These are phyloP conservation scores for Juglanconis sp. DNA, from an alignment of 2,329 filamentous ascomycete species.

Conservation along the genomic window DNA sequence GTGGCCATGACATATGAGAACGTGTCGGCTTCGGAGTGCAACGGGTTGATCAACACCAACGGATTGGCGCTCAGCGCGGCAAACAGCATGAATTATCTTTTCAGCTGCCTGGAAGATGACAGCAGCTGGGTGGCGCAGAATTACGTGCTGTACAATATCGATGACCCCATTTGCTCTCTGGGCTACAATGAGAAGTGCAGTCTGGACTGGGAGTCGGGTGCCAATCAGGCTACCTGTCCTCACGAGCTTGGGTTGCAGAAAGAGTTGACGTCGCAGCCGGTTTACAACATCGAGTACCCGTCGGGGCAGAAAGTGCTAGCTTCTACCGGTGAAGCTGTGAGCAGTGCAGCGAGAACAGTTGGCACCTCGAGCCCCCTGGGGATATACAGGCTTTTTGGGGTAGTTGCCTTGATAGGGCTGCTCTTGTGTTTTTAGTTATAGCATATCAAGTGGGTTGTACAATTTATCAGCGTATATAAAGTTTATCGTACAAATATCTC, in stretches of 20 bases:
- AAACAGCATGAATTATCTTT: conserved; percentile 53
- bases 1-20: conserved; percentile 45
- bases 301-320: conserved; percentile 40
- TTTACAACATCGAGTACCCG: conserved; percentile 47
- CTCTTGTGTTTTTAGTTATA: neutral
- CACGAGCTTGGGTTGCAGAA: conserved; percentile 38
- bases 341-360: neutral
- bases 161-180: conserved; percentile 44
- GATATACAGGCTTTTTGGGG: neutral
- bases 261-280: conserved; percentile 34
- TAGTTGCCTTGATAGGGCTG: neutral
- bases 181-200: conserved; percentile 45
- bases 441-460: too few species aligned
- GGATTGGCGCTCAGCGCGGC: conserved; percentile 37
- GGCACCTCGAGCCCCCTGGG: neutral
- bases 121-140: conserved; percentile 47
- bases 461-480: too few species aligned
- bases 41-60: conserved; percentile 43
- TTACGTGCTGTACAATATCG: conserved; percentile 49
- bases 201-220: conserved; percentile 37
- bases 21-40: conserved; percentile 44
- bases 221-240: conserved; percentile 44
- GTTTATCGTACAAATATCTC: too few species aligned
- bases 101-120: conserved; percentile 38
- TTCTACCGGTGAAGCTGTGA: conserved; percentile 16